Conservation (phyloP, 108 stramenopile genomes). For the Nannochloropsis granulata region DNA sequence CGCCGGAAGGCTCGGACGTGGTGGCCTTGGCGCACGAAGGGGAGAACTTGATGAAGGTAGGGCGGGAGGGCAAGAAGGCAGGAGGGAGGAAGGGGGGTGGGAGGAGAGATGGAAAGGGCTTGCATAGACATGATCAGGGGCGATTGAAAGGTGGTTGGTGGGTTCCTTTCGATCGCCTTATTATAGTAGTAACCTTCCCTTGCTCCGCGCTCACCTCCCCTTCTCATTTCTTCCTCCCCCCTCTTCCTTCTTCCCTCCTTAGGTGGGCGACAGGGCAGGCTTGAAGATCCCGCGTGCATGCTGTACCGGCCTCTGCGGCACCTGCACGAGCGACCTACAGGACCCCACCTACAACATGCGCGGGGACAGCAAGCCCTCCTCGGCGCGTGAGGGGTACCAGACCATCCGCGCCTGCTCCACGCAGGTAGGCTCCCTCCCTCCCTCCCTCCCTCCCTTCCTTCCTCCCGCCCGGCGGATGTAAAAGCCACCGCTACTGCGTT, state of each 20-base stretch:
- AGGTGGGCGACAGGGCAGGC: constrained; percentile 25
- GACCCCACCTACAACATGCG: constrained; percentile 16
- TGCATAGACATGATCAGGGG: no score
- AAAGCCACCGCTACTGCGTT: no score
- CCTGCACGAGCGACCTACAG: constrained; percentile 26
- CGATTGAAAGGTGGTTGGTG: neutral
- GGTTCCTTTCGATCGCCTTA: neutral
- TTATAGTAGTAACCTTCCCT: neutral
- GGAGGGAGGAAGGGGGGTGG: neutral
- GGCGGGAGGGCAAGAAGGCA: neutral
- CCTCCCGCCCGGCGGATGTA: neutral
- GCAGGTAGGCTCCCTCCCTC: neutral
- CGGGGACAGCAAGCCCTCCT: neutral
- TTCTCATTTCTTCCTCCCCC: neutral
- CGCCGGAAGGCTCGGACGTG: constrained; percentile 12
- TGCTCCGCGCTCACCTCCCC: neutral
- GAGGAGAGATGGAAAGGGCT: neutral
- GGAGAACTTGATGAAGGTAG: constrained; percentile 2
- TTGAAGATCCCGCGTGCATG: constrained; percentile 29
- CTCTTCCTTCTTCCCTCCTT: neutral
- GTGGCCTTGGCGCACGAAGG: neutral
- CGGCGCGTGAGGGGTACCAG: constrained; percentile 11
- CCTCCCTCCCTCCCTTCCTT: neutral
- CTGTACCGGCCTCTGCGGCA: constrained; percentile 29
- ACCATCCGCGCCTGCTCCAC: constrained; percentile 24